A percentile compares a stretch with the other conserved stretches of the same genome.
Evolutionary conservation across 495 filamentous ascomycete species (phyloP).

Genomic region (Penicillium robsamsonii): DNA sequence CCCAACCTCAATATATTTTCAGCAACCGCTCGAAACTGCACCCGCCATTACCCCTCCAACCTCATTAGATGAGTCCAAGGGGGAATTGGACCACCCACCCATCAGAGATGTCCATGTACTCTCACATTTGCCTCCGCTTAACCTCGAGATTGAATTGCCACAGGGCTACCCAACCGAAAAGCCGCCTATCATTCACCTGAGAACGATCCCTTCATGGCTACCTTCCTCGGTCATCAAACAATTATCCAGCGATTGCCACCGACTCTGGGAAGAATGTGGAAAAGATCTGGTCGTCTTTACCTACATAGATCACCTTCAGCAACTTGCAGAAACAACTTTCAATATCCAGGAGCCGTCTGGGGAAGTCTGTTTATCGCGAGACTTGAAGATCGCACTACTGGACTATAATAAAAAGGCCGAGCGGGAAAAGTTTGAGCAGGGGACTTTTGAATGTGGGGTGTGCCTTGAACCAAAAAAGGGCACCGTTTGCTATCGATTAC

Average conservation of each 20-base stretch:
- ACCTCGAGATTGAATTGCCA: constrained; percentile 66
- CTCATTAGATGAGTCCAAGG: constrained; percentile 39
- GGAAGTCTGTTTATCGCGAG: constrained; percentile 40
- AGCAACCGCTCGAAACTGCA: constrained; percentile 47
- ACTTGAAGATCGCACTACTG: constrained; percentile 69
- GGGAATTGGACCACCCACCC: constrained; percentile 18
- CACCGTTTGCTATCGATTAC: constrained; percentile 68
- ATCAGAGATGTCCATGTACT: constrained; percentile 59
- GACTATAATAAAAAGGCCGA: constrained; percentile 75
- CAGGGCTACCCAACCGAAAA: constrained; percentile 67
- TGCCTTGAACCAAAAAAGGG: constrained; percentile 96
- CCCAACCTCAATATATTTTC: constrained; percentile 69
- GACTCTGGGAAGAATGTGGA: constrained; percentile 82
- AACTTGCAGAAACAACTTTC: constrained; percentile 73
- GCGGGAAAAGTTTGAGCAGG: constrained; percentile 70
- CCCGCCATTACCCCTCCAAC: constrained; percentile 47
- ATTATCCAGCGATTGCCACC: constrained; percentile 58
- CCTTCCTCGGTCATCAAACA: constrained; percentile 52
- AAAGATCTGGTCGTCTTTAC: constrained; percentile 73
- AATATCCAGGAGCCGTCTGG: constrained; percentile 56
- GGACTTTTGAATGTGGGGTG: constrained; percentile 86
- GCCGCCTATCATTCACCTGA: constrained; percentile 66
- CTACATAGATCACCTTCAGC: constrained; percentile 85
- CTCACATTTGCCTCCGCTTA: constrained; percentile 74
- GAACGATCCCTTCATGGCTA: constrained; percentile 69